Conservation (phyloP, 257 asterid genomes). For the Cinchona pubescens region DNA sequence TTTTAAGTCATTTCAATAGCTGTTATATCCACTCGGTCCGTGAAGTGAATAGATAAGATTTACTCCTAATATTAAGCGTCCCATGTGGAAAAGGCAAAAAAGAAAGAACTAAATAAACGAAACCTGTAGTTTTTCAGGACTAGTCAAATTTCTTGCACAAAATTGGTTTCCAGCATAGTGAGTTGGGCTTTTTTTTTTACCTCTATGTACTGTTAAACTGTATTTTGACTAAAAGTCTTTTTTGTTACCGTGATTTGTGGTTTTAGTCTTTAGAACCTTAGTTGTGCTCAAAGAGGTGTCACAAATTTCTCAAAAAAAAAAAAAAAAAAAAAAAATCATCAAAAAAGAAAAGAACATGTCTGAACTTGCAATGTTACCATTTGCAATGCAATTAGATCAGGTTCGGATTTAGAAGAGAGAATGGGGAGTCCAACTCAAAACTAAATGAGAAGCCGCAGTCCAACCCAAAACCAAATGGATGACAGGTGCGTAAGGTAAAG, state of each 20-base stretch:
- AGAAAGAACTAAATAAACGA: neutral
- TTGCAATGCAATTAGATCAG: neutral
- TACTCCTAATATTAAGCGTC: too few species aligned
- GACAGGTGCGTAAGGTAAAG: neutral
- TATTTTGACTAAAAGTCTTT: too few species aligned
- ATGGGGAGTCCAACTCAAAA: neutral
- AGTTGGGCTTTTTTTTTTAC: neutral
- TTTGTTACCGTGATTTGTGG: too few species aligned
- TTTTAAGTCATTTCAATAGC: too few species aligned
- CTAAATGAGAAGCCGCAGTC: neutral
- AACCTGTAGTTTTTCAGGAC: neutral
- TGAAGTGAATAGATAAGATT: too few species aligned
- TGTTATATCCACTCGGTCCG: too few species aligned
- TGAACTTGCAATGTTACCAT: neutral
- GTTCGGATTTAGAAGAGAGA: neutral
- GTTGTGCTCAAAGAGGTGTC: too few species aligned
- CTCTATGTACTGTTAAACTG: too few species aligned
- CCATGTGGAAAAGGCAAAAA: too few species aligned
- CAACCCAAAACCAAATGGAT: neutral
- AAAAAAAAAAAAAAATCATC: too few species aligned
- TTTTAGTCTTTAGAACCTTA: too few species aligned
- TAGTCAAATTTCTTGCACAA: neutral
- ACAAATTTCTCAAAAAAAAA: too few species aligned
- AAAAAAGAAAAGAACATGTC: neutral
- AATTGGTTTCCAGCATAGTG: neutral